A percentile compares a stretch with the other conserved stretches of the same genome.
These are phyloP conservation scores for Neonothopanus nambi DNA, from an alignment of 1,284 basidiomycete species.

Conservation along the genomic window DNA sequence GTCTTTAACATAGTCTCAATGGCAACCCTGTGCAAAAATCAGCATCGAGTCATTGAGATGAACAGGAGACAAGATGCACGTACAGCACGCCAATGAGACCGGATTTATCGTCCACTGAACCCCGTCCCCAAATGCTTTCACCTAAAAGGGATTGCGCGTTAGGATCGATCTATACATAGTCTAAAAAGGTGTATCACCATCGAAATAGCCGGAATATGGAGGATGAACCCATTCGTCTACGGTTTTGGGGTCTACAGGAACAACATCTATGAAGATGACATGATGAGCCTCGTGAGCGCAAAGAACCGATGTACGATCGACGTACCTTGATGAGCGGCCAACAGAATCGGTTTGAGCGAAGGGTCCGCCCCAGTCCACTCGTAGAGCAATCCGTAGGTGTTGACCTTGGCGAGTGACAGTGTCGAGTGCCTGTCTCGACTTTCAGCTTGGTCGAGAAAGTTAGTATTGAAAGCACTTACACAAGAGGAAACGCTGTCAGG, in stretches of 20 bases:
- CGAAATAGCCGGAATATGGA: conserved; percentile 50
- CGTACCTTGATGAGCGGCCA: conserved; percentile 58
- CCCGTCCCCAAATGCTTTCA: conserved; percentile 44
- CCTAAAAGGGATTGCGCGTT: neutral
- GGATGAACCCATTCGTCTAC: conserved; percentile 45
- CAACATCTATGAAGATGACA: conserved; percentile 41
- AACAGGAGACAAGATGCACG: neutral
- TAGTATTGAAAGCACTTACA: conserved; percentile 22
- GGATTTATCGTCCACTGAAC: conserved; percentile 44
- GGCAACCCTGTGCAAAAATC: conserved; percentile 26
- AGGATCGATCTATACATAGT: neutral
- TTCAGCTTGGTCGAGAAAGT: no score
- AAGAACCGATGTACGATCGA: neutral
- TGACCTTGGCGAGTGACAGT: conserved; percentile 43
- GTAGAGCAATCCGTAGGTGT: conserved; percentile 54
- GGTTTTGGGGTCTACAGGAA: conserved; percentile 49
- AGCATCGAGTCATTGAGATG: neutral
- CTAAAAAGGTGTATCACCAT: conserved; percentile 29
- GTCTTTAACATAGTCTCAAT: conserved; percentile 44
- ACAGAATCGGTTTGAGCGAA: conserved; percentile 52
- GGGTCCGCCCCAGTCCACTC: conserved; percentile 55
- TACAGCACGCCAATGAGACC: conserved; percentile 39
- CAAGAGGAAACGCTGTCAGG: conserved; percentile 31
- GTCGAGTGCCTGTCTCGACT: conserved; percentile 30
- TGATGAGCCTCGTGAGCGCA: neutral